Base-by-base conservation (phyloP, 2,329 filamentous ascomycete genomes). In the Penicillium sp. region DNA sequence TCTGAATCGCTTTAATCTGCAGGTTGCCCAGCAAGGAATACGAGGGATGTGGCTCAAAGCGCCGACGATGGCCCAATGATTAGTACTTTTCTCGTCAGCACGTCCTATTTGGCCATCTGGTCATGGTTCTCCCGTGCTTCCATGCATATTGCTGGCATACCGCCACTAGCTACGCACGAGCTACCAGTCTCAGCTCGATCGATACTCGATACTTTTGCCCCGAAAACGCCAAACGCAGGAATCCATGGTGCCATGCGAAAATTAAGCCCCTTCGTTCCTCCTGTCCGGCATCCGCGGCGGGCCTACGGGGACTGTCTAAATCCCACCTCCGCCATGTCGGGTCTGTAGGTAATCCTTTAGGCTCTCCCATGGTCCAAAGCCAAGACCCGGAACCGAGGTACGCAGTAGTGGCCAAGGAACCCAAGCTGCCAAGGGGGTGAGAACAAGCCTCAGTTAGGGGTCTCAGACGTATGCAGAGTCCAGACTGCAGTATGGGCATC, bases 61-160 rank as follows among this genome's bases (percentile, higher is more conserved):
- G n/a, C 36, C 29, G 29, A 25, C 3, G 27, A 3, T 5, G 13
- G 31, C 9, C 47, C 41, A 40, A 46, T 46, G 40, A 40, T 19
- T 49, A 3, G 8, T 22, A 3, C 34, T 29, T 31, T 16, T 35
- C 41, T 31, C 25, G 25, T 35, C 22, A 28, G 16, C 16, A 36
- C 31, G 25, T 27, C 13, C 29, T 36, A 11, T 25, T 10, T 10
- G 19, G 27, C 19, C 16, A 16, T 6, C 14, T 29, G 41, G 28
- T 25, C 18, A 16, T 35, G 50, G 48, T 65, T 65, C 63, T 65
- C 52, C 61, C 61, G 55, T 46, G 42, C 56, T 66, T 65, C 63
- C 49, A 62, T 65, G 62, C 58, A 64, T 63, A 54, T 56, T 29
- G 47, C 31, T 52, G 51, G 44, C 41, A 56, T 49, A 47, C 51